A percentile compares a stretch with the other conserved stretches of the same genome.
Evolutionary conservation across 1,284 basidiomycete genomes (phyloP).

Genomic region (Ceratobasidium sp.): DNA sequence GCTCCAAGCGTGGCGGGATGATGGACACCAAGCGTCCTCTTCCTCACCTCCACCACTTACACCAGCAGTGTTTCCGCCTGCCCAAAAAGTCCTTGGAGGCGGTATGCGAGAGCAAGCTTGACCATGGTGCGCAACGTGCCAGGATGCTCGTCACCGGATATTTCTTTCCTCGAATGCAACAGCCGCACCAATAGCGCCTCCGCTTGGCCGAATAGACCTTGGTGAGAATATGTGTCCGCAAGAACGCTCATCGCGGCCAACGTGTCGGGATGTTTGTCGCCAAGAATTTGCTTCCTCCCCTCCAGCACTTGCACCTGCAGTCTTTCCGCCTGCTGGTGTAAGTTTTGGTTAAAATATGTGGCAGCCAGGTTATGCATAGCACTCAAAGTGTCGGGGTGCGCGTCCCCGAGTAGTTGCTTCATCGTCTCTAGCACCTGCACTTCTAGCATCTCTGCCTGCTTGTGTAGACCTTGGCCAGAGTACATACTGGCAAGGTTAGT

Average conservation of each 20-base stretch:
- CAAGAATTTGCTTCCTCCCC: not conserved
- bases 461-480: conserved; percentile 1
- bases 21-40: not conserved
- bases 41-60: not conserved
- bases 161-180: not conserved
- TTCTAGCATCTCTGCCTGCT: conserved; percentile 15
- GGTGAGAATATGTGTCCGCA: not conserved
- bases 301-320: conserved; percentile 14
- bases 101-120: conserved; percentile 22
- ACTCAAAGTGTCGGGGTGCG: conserved; percentile 27
- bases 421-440: conserved; percentile 12
- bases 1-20: conserved; percentile 19
- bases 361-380: conserved; percentile 18
- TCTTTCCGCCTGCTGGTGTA: conserved; percentile 1
- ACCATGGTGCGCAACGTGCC: conserved; percentile 10
- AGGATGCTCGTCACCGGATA: conserved; percentile 30
- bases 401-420: conserved; percentile 20
- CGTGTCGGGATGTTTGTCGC: conserved; percentile 27
- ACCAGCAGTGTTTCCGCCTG: conserved; percentile 17
- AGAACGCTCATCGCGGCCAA: not conserved
- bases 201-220: not conserved
- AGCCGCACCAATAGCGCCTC: conserved; percentile 19
- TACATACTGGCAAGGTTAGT: conserved; percentile 22
- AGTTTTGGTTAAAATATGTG: conserved; percentile 9
- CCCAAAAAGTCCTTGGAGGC: not conserved